Percentiles rank a stretch among this genome's conserved stretches.
Conservation (phyloP, 306 rosid species). For the Corylus heterophylla region DNA sequence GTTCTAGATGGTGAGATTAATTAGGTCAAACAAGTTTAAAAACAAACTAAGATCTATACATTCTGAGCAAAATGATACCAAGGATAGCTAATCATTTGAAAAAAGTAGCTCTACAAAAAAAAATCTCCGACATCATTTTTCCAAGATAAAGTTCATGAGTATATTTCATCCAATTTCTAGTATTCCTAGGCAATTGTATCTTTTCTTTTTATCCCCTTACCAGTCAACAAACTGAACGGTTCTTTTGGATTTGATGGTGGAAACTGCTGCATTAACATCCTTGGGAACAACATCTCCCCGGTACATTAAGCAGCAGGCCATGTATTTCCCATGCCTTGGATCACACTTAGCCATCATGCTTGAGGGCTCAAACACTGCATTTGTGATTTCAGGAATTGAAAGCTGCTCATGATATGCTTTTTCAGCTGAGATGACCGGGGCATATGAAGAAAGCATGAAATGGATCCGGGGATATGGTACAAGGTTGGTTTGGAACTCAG, state of each 20-base stretch:
- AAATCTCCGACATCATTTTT: not conserved
- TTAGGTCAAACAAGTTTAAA: not conserved
- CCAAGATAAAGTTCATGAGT: not conserved
- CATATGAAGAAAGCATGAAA: constrained; percentile 95
- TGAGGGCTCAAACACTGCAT: constrained; percentile 95
- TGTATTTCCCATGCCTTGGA: constrained; percentile 98
- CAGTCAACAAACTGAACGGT: constrained; percentile 99
- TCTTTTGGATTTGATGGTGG: constrained; percentile 90
- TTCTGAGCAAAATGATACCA: not conserved
- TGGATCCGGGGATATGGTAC: constrained; percentile 97
- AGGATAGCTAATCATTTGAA: not conserved
- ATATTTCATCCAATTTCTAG: not conserved
- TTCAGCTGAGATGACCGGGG: constrained; percentile 97
- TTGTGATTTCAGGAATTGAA: constrained; percentile 93
- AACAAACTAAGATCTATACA: not conserved
- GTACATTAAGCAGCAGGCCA: constrained; percentile 99
- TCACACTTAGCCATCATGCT: constrained; percentile 99
- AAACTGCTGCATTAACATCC: constrained; percentile 97
- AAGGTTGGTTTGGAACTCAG: constrained; percentile 98
- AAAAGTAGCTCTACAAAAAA: not conserved
- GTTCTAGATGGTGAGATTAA: not conserved
- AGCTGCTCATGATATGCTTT: constrained; percentile 98
- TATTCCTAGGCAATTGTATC: not conserved
- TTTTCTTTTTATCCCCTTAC: constrained; percentile 30
- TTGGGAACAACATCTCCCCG: constrained; percentile 98